These are phyloP conservation scores for Yamadazyma insecticola DNA, from an alignment of 805 yeast species.

Conservation along the genomic window DNA sequence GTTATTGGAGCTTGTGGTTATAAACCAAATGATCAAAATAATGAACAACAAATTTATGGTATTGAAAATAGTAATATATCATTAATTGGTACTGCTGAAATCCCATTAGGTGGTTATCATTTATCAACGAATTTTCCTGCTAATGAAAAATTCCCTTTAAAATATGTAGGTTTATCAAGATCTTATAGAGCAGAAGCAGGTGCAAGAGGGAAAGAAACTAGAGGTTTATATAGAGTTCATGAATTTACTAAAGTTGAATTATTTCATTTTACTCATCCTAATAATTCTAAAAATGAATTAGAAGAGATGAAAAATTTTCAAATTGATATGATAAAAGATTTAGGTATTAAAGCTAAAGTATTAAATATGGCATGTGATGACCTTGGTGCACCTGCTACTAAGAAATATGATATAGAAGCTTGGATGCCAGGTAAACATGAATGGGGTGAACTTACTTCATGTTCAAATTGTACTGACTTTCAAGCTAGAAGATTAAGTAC, in stretches of 20 bases:
- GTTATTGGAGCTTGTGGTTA: slow-evolving; percentile 89
- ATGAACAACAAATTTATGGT: slow-evolving; percentile 80
- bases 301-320: slow-evolving; percentile 64
- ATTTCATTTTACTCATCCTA: slow-evolving; percentile 63
- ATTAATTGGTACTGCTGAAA: slow-evolving; percentile 92
- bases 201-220: slow-evolving; percentile 88
- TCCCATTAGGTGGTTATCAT: slow-evolving; percentile 80
- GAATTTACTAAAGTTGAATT: slow-evolving; percentile 95
- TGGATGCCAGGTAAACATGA: slow-evolving; percentile 96
- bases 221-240: slow-evolving; percentile 90
- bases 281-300: slow-evolving; percentile 46
- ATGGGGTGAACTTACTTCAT: slow-evolving; percentile 91
- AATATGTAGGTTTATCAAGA: slow-evolving; percentile 75
- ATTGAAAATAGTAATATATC: slow-evolving; percentile 54
- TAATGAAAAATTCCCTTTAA: slow-evolving; percentile 43
- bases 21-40: slow-evolving; percentile 83
- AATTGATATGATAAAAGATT: slow-evolving; percentile 51
- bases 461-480: slow-evolving; percentile 89
- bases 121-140: slow-evolving; percentile 45
- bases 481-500: slow-evolving; percentile 84
- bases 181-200: slow-evolving; percentile 97
- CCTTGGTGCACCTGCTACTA: slow-evolving; percentile 88
- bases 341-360: slow-evolving; percentile 79
- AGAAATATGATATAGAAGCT: slow-evolving; percentile 91
- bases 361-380: slow-evolving; percentile 88